A percentile compares a stretch with the other conserved stretches of the same genome.
Evolutionary conservation across 2,329 filamentous ascomycete species (phyloP).

Genomic region (Aspergillus fijiensis): DNA sequence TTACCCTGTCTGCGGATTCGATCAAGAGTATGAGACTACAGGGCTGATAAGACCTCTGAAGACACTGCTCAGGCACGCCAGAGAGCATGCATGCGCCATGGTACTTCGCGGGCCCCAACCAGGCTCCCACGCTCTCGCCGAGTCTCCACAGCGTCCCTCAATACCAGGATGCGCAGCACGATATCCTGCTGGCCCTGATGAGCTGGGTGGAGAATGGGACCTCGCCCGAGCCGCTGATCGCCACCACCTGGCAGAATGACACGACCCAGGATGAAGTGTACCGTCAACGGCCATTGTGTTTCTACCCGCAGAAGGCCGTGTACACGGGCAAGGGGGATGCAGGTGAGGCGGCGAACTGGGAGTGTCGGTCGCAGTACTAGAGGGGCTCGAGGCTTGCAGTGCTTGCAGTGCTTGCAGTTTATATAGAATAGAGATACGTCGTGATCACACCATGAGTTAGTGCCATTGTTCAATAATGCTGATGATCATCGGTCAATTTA

Average conservation of each 20-base stretch:
- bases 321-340: not conserved
- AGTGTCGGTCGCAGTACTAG: not conserved
- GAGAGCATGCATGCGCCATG: not conserved
- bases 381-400: too few relatives aligned
- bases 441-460: too few relatives aligned
- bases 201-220: not conserved
- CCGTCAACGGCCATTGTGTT: not conserved
- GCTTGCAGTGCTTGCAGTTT: too few relatives aligned
- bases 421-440: too few relatives aligned
- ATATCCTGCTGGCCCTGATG: not conserved
- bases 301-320: not conserved
- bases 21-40: too few relatives aligned
- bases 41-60: not conserved
- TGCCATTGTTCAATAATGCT: too few relatives aligned
- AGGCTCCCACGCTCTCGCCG: not conserved
- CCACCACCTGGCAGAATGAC: not conserved
- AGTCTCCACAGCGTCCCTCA: not conserved
- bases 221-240: not conserved
- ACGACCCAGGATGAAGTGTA: not conserved
- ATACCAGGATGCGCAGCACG: not conserved
- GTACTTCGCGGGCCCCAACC: conserved; percentile 3
- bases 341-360: not conserved
- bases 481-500: too few relatives aligned
- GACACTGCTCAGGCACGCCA: conserved; percentile 1
- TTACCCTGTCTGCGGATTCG: too few relatives aligned